Conservation (phyloP, 176 grass and related monocot species). For the Dactylis glomerata region DNA sequence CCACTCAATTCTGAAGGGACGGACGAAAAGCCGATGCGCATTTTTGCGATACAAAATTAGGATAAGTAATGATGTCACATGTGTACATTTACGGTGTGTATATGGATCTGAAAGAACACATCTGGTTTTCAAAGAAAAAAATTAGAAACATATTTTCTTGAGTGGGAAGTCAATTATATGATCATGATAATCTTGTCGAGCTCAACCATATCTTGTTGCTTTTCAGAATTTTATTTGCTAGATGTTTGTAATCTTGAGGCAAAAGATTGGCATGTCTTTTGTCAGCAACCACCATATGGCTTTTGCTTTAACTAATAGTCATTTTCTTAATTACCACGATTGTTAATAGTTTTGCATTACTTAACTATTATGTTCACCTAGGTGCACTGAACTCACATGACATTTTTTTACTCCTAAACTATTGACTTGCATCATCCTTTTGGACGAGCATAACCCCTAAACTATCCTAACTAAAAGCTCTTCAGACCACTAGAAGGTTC, state of each 20-base stretch:
- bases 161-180: not conserved
- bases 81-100: not conserved
- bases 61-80: not conserved
- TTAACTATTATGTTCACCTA: not conserved
- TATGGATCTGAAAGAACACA: not conserved
- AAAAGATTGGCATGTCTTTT: not conserved
- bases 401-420: too few relatives aligned
- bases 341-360: not conserved
- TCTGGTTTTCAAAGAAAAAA: not conserved
- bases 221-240: not conserved
- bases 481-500: too few relatives aligned
- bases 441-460: too few relatives aligned
- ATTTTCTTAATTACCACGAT: not conserved
- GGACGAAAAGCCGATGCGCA: not conserved
- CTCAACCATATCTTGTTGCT: not conserved
- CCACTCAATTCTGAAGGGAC: constrained; percentile 38
- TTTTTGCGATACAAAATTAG: not conserved
- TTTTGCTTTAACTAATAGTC: not conserved
- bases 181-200: not conserved
- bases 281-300: not conserved
- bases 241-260: not conserved
- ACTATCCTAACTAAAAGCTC: too few relatives aligned
- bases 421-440: too few relatives aligned
- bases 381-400: too few relatives aligned
- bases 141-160: not conserved